A percentile compares a stretch with the other conserved stretches of the same genome.
phyloP scores from a whole-genome alignment of 768 basidiomycete species.

The Collybiopsis confluens region DNA sequence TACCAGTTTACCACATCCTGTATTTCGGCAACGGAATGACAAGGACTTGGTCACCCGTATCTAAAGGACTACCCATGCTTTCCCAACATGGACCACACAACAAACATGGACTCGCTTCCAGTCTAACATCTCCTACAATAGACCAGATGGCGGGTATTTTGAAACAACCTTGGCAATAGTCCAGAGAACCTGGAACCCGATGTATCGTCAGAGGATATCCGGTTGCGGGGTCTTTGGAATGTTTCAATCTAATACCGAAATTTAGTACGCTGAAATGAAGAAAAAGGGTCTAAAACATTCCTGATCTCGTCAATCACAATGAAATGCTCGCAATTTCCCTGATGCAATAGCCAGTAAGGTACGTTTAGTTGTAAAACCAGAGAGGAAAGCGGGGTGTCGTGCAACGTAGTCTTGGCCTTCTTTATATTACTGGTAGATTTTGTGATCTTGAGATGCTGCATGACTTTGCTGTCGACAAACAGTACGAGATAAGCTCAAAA shows the following conservation, averaged over 20 bases:
- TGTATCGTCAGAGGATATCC: constrained; percentile 70
- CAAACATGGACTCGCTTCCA: constrained; percentile 76
- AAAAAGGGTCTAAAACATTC: constrained; percentile 27
- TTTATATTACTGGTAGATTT: constrained; percentile 23
- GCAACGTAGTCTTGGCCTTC: constrained; percentile 39
- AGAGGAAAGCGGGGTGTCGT: constrained; percentile 45
- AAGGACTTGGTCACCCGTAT: constrained; percentile 31
- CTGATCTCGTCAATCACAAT: constrained; percentile 70
- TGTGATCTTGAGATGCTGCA: constrained; percentile 32
- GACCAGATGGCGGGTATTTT: constrained; percentile 69
- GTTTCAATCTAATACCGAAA: constrained; percentile 42
- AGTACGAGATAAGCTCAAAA: constrained; percentile 6
- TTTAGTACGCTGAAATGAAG: constrained; percentile 1
- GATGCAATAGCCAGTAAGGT: constrained; percentile 81
- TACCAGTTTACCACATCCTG: constrained; percentile 37
- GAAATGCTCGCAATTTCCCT: constrained; percentile 81
- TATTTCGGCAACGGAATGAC: constrained; percentile 52
- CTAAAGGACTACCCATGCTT: constrained; percentile 54
- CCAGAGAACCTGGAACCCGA: constrained; percentile 55
- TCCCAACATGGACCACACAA: constrained; percentile 74
- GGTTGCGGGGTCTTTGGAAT: constrained; percentile 48
- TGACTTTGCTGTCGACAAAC: constrained; percentile 37
- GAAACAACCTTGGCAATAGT: constrained; percentile 64
- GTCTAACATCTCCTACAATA: constrained; percentile 63
- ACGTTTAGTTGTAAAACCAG: constrained; percentile 61